These are phyloP conservation scores for Podospora appendiculata DNA, from an alignment of 495 filamentous ascomycete species.

Conservation along the genomic window DNA sequence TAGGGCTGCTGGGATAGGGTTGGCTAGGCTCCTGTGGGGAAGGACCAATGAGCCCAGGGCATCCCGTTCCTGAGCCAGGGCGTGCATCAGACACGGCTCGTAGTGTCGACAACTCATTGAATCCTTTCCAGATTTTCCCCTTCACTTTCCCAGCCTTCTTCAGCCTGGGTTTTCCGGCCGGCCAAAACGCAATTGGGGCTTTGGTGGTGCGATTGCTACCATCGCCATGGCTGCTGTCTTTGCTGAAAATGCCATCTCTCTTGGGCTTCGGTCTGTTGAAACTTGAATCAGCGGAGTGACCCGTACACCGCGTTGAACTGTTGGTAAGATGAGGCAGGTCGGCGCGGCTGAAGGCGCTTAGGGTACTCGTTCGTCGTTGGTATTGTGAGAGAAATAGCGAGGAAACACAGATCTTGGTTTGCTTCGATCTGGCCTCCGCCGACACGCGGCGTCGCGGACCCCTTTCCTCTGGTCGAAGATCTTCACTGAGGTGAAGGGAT, in stretches of 20 bases:
- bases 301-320: neutral
- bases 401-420: neutral
- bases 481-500: conserved; percentile 6
- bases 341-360: neutral
- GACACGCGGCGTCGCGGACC: neutral
- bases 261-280: too few relatives aligned
- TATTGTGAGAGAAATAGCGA: neutral
- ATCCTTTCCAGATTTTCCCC: neutral
- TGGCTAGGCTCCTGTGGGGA: conserved; percentile 5
- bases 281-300: too few relatives aligned
- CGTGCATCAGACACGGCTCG: conserved; percentile 16
- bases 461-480: conserved; percentile 2
- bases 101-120: conserved; percentile 14
- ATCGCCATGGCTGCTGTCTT: too few relatives aligned
- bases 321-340: neutral
- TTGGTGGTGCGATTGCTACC: too few relatives aligned
- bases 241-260: too few relatives aligned
- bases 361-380: neutral
- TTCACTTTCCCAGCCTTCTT: too few relatives aligned
- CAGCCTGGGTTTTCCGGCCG: too few relatives aligned
- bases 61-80: too few relatives aligned
- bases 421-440: neutral
- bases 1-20: conserved; percentile 1
- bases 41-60: conserved; percentile 1
- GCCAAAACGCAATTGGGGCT: too few relatives aligned